A percentile compares a stretch with the other conserved stretches of the same genome.
phyloP scores from a whole-genome alignment of 495 filamentous ascomycete genomes.

The Penicillium dipodomyicola region DNA sequence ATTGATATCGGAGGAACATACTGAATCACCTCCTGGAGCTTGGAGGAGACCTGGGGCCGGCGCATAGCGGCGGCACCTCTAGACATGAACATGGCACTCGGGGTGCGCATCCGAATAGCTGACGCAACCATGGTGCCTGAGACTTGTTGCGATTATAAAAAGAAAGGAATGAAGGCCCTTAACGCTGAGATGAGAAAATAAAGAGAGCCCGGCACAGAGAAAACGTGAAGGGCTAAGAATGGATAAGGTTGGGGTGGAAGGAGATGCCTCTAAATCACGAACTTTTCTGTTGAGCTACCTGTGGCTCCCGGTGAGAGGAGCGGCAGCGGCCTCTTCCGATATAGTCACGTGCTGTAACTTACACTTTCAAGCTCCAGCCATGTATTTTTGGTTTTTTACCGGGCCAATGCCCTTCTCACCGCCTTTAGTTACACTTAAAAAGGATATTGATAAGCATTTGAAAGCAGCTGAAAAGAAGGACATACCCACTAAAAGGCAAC shows the following conservation, averaged over 20 bases:
- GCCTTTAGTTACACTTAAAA: not conserved
- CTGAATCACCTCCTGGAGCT: conserved; percentile 44
- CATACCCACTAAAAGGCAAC: not conserved
- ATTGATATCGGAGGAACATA: conserved; percentile 27
- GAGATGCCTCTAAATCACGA: conserved; percentile 32
- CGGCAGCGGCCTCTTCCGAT: conserved; percentile 22
- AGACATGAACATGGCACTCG: conserved; percentile 45
- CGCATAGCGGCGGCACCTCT: conserved; percentile 44
- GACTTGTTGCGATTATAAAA: conserved; percentile 31
- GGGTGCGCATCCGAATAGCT: conserved; percentile 49
- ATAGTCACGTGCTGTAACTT: conserved; percentile 19
- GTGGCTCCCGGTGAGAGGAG: conserved; percentile 23
- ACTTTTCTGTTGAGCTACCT: conserved; percentile 49
- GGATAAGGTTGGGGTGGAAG: conserved; percentile 33
- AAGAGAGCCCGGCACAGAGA: conserved; percentile 13
- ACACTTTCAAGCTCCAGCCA: not conserved
- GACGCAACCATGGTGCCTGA: conserved; percentile 45
- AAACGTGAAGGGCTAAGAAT: conserved; percentile 32
- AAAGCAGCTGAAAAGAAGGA: not conserved
- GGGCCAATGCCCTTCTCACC: not conserved
- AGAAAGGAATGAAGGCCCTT: conserved; percentile 31
- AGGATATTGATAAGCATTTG: not conserved
- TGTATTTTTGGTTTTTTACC: not conserved
- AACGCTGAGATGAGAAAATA: conserved; percentile 25
- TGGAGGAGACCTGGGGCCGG: conserved; percentile 44